Base-by-base conservation (phyloP, 2,329 filamentous ascomycete genomes). In the Davidsoniella virescens region DNA sequence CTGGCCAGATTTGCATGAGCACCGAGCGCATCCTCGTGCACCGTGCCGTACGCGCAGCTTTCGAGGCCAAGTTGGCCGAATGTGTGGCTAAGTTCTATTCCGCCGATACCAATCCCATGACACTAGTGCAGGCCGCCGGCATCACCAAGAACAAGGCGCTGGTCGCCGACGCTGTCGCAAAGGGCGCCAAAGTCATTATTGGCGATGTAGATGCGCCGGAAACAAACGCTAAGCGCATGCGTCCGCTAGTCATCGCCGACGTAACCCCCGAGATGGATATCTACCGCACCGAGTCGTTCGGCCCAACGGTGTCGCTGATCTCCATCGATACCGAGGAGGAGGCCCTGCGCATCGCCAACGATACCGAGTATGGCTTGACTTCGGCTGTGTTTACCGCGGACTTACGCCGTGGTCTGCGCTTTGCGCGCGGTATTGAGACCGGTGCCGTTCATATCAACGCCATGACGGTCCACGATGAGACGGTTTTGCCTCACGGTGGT, bases 1-100 rank as follows among this genome's bases (percentile, higher is more conserved):
- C 70, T 2, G 87, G 87, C 0, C 87, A 94, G 66, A 78, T 92
- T 43, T 93, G 87, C 70, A 92, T 93, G 85, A 73, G 75, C 16
- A 92, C 86, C 0, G 86, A 93, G 65, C 75, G 80, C 25, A 80
- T 92, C 29, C 58, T 79, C 7, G 70, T 79, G 3, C 73, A 78
- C 61, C 65, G 67, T 52, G 62, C 64, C 18, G 56, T 78, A 40
- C 63, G 59, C 7, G 60, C 59, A 1, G 60, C 64, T n/a, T 78
- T 79, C 53, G 67, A 68, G 52, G 57, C 62, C 41, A 67, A 65
- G 55, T 57, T 75, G 3, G 59, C 60, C 9, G 62, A 55, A 2
- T 60, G 68, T 16, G 61, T 70, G 14, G 62, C 64, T 20, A 59
- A 61, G 20, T 62, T 73, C 44, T 71, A 70, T 53, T 65, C 69